Evolutionary conservation across 2,329 filamentous ascomycete genomes (phyloP).

Genomic region (Penicillium sp.): DNA sequence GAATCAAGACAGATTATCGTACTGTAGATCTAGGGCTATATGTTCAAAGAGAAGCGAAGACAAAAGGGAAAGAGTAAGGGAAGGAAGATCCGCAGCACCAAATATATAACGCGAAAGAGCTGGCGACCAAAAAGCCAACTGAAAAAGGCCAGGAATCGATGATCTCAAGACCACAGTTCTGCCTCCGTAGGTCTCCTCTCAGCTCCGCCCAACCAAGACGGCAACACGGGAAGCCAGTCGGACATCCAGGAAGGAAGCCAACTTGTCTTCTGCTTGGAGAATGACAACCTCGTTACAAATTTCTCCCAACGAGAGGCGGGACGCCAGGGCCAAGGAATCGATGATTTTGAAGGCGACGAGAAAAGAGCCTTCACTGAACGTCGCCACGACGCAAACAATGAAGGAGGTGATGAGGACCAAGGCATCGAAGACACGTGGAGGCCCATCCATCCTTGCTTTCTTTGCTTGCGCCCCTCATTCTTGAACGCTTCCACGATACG

Average conservation of each 20-base stretch:
- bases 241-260: constrained; percentile 8
- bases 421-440: constrained; percentile 3
- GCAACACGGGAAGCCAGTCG: background rate
- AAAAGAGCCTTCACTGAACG: constrained; percentile 10
- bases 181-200: constrained; percentile 9
- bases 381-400: constrained; percentile 16
- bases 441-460: constrained; percentile 11
- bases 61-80: background rate
- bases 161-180: constrained; percentile 17
- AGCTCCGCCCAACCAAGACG: constrained; percentile 5
- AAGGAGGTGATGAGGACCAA: constrained; percentile 1
- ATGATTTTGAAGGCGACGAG: constrained; percentile 6
- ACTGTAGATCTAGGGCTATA: background rate
- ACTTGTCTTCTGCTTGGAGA: background rate
- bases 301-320: constrained; percentile 6
- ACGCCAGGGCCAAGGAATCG: constrained; percentile 12
- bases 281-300: constrained; percentile 2
- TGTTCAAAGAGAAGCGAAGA: background rate
- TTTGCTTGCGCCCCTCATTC: constrained; percentile 16
- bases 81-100: background rate
- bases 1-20: background rate
- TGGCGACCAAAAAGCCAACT: background rate
- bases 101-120: background rate
- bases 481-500: constrained; percentile 29
- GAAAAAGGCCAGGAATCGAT: background rate